phyloP scores from a whole-genome alignment of 441 rosid species.

The Hura crepitans region DNA sequence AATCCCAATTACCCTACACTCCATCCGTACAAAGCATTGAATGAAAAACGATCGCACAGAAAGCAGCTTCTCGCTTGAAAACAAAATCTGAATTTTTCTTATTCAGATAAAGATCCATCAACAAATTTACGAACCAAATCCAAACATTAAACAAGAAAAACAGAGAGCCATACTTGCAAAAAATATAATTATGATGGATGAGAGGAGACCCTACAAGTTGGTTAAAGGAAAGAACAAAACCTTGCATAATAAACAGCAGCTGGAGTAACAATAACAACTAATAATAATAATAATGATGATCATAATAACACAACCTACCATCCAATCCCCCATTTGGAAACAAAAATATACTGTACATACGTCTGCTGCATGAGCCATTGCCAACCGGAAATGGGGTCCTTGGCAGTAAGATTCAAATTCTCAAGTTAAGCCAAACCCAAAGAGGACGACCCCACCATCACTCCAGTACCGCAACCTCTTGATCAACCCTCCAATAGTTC shows the following conservation, averaged over 20 bases:
- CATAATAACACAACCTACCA: slow-evolving; percentile 37
- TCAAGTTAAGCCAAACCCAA: slow-evolving; percentile 10
- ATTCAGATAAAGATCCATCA: no score
- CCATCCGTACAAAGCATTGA: no score
- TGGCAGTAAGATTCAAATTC: slow-evolving; percentile 21
- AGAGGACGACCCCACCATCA: slow-evolving; percentile 25
- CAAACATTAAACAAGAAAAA: no score
- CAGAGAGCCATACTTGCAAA: background rate
- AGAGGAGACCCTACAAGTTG: slow-evolving; percentile 20
- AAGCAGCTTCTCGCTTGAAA: no score
- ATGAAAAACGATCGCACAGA: no score
- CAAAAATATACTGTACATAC: slow-evolving; percentile 60
- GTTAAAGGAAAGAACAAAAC: slow-evolving; percentile 25
- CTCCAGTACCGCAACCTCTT: slow-evolving; percentile 80
- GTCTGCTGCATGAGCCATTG: slow-evolving; percentile 28
- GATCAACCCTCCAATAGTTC: slow-evolving; percentile 91
- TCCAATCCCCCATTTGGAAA: slow-evolving; percentile 39
- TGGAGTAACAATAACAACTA: slow-evolving; percentile 27
- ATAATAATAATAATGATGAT: slow-evolving; percentile 24
- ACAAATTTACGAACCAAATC: no score
- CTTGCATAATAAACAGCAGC: slow-evolving; percentile 38
- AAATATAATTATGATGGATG: slow-evolving; percentile 17
- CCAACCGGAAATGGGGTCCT: slow-evolving; percentile 32
- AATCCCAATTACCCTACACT: no score
- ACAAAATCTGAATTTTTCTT: no score